Evolutionary conservation across 805 yeast genomes (phyloP).

Genomic region (Ogataea kodamae): DNA sequence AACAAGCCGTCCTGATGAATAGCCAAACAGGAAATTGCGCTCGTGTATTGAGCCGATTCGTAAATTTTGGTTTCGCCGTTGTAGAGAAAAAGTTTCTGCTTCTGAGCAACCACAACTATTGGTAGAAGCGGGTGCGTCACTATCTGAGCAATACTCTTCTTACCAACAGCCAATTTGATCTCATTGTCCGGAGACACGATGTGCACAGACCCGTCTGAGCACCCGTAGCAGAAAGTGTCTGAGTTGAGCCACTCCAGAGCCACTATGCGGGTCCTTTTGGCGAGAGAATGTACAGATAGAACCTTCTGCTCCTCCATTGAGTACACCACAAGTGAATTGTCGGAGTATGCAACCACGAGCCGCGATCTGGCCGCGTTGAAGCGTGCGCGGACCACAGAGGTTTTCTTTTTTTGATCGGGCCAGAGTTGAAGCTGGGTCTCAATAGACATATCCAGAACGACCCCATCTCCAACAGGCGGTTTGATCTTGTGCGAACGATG

Average conservation of each 20-base stretch:
- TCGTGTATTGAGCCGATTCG: slow-evolving; percentile 9
- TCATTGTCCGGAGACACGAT: slow-evolving; percentile 4
- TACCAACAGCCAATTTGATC: slow-evolving; percentile 4
- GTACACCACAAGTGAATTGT: slow-evolving; percentile 7
- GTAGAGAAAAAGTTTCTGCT: slow-evolving; percentile 10
- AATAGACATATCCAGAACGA: slow-evolving; percentile 3
- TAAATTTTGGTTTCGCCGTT: slow-evolving; percentile 6
- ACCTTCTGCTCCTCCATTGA: slow-evolving; percentile 1
- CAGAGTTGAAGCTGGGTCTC: slow-evolving; percentile 5
- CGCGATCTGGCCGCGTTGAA: slow-evolving; percentile 5
- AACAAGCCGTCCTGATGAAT: slow-evolving; percentile 39
- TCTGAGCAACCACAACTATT: slow-evolving; percentile 13
- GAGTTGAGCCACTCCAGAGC: slow-evolving; percentile 14
- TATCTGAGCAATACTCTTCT: slow-evolving; percentile 7
- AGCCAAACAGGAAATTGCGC: slow-evolving; percentile 11
- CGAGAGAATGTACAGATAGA: slow-evolving; percentile 3
- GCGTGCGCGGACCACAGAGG: slow-evolving; percentile 2
- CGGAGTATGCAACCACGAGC: slow-evolving; percentile 10
- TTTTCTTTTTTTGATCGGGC: slow-evolving; percentile 8
- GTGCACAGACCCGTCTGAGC: slow-evolving; percentile 8
- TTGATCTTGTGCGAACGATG: slow-evolving; percentile 24
- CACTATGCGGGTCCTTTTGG: slow-evolving; percentile 7
- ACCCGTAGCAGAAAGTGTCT: slow-evolving; percentile 5
- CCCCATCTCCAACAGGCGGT: slow-evolving; percentile 10
- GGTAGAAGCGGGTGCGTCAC: slow-evolving; percentile 14